A percentile compares a stretch with the other conserved stretches of the same genome.
phyloP scores from a whole-genome alignment of 805 yeast species.

The Teunomyces funiuensis region DNA sequence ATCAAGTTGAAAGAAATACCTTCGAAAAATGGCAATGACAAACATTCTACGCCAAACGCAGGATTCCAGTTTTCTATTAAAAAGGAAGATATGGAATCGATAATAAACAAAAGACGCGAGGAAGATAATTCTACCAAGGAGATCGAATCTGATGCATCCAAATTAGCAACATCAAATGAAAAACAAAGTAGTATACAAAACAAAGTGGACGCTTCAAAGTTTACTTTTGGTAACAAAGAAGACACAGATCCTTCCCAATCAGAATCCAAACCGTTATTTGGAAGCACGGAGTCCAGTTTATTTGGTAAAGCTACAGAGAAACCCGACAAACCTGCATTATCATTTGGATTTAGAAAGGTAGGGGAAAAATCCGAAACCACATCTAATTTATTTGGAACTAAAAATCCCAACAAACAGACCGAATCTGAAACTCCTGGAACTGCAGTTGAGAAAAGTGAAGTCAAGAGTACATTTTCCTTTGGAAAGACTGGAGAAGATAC shows the following conservation, averaged over 20 bases:
- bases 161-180: neutral
- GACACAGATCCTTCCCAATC: neutral
- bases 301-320: constrained; percentile 2
- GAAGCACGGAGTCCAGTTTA: neutral
- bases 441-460: too few relatives aligned
- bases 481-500: constrained; percentile 4
- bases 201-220: constrained; percentile 9
- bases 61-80: constrained; percentile 39
- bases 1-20: constrained; percentile 30
- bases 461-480: constrained; percentile 4
- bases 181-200: neutral
- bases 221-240: constrained; percentile 3
- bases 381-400: neutral
- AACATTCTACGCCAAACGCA: constrained; percentile 29
- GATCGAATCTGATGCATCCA: neutral
- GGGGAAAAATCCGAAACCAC: neutral
- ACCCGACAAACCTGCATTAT: constrained; percentile 15
- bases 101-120: constrained; percentile 20
- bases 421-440: too few relatives aligned
- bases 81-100: constrained; percentile 24
- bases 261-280: neutral
- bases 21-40: constrained; percentile 1
- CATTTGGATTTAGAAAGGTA: neutral
- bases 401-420: too few relatives aligned
- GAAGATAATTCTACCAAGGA: neutral